Evolutionary conservation across 129 eudicot genomes (phyloP).

Genomic region (Pulicaria dysenterica): DNA sequence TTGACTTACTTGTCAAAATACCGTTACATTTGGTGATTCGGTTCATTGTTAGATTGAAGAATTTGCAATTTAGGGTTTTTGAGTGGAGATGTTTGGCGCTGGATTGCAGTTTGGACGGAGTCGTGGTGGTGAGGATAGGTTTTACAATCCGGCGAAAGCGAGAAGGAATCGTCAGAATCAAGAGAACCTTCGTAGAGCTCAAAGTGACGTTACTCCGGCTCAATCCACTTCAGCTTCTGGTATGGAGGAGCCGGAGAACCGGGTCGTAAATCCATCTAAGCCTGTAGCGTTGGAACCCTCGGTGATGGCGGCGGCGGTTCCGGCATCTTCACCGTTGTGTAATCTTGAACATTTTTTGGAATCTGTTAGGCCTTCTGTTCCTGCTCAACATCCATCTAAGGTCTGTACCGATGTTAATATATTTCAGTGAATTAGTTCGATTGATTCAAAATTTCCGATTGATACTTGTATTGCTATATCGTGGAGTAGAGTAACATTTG

Average conservation of each 20-base stretch:
- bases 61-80: constrained; percentile 33
- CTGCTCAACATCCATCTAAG: constrained; percentile 79
- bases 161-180: constrained; percentile 50
- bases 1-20: constrained; percentile 10
- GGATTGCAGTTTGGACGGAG: constrained; percentile 81
- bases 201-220: constrained; percentile 50
- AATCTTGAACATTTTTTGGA: constrained; percentile 79
- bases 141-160: constrained; percentile 66
- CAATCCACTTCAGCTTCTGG: constrained; percentile 31
- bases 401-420: constrained; percentile 33
- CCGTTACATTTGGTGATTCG: constrained; percentile 20
- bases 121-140: constrained; percentile 81
- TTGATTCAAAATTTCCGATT: neutral
- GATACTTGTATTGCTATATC: neutral
- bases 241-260: constrained; percentile 28
- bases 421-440: constrained; percentile 1
- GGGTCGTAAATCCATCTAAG: constrained; percentile 24
- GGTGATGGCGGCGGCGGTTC: constrained; percentile 20
- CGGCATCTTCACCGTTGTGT: constrained; percentile 45
- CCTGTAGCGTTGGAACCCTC: constrained; percentile 26
- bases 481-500: constrained; percentile 9
- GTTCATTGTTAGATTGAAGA: constrained; percentile 14
- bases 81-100: constrained; percentile 63
- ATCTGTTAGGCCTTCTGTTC: constrained; percentile 71
- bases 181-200: constrained; percentile 53